Percentiles rank a stretch among this genome's conserved stretches.
These are phyloP conservation scores for Nannizziopsis barbatae DNA, from an alignment of 2,329 filamentous ascomycete genomes.

Conservation along the genomic window DNA sequence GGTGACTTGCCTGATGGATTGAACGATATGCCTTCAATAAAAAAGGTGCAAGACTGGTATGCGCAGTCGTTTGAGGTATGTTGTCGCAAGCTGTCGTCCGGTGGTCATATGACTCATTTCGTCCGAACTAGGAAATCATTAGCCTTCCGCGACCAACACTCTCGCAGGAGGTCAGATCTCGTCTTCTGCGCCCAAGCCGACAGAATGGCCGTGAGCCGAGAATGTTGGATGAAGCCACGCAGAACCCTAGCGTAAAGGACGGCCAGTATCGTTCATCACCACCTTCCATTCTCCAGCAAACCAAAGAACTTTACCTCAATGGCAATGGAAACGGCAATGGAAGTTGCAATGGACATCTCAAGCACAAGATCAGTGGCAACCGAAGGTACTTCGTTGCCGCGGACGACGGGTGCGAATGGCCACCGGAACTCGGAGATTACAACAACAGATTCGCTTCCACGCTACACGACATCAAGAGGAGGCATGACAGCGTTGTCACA, in stretches of 20 bases:
- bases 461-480: conserved; percentile 84
- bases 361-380: conserved; percentile 41
- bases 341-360: conserved; percentile 37
- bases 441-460: conserved; percentile 83
- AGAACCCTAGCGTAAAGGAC: conserved; percentile 77
- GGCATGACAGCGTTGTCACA: conserved; percentile 94
- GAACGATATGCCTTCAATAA: conserved; percentile 95
- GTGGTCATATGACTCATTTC: conserved; percentile 11
- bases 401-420: conserved; percentile 82
- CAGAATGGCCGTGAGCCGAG: conserved; percentile 48
- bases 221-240: conserved; percentile 69
- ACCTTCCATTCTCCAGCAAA: conserved; percentile 18
- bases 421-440: conserved; percentile 85
- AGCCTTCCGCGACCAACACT: conserved; percentile 67
- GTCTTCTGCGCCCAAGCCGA: conserved; percentile 50
- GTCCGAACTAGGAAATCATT: conserved; percentile 64
- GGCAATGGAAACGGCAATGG: conserved; percentile 34
- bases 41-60: conserved; percentile 94
- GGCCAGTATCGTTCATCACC: conserved; percentile 59
- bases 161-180: conserved; percentile 61
- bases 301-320: conserved; percentile 42
- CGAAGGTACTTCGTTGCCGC: conserved; percentile 84
- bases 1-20: conserved; percentile 86
- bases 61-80: conserved; percentile 96
- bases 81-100: conserved; percentile 7